A percentile compares a stretch with the other conserved stretches of the same genome.
These are phyloP conservation scores for Exophiala viscosa DNA, from an alignment of 2,329 filamentous ascomycete species.

Conservation along the genomic window DNA sequence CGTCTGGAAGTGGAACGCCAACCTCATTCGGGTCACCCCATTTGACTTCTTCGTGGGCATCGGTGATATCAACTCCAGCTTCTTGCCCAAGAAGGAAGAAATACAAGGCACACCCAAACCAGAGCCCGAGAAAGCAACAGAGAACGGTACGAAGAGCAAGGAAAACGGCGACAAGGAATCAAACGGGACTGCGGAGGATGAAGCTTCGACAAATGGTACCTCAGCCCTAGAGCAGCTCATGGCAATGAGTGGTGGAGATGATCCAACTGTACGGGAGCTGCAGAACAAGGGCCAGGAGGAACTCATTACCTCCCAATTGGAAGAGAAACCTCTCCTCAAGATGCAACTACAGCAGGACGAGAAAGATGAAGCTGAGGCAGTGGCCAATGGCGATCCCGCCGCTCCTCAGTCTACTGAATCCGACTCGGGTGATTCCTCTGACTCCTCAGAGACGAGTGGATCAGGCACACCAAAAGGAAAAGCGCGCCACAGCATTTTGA, in stretches of 20 bases:
- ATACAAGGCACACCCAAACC: constrained; percentile 47
- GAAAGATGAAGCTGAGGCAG: constrained; percentile 63
- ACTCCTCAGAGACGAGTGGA: constrained; percentile 31
- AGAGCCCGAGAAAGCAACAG: constrained; percentile 26
- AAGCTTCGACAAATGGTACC: constrained; percentile 24
- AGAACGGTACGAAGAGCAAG: constrained; percentile 23
- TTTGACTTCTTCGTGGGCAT: constrained; percentile 99
- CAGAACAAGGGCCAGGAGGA: constrained; percentile 85
- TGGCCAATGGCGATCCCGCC: constrained; percentile 37
- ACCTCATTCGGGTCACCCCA: constrained; percentile 88
- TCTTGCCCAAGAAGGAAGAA: constrained; percentile 72
- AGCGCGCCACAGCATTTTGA: constrained; percentile 69
- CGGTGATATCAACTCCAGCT: constrained; percentile 97
- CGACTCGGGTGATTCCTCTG: constrained; percentile 33
- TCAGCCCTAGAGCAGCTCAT: constrained; percentile 67
- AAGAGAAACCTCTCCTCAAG: constrained; percentile 81
- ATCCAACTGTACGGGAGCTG: constrained; percentile 64
- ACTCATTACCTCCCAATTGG: constrained; percentile 80
- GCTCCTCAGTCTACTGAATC: constrained; percentile 37
- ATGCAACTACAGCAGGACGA: constrained; percentile 89
- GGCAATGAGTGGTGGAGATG: constrained; percentile 69
- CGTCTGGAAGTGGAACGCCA: constrained; percentile 90
- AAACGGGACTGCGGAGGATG: constrained; percentile 20
- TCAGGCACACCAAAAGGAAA: constrained; percentile 39
- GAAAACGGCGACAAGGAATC: constrained; percentile 8